Evolutionary conservation across 2,329 filamentous ascomycete genomes (phyloP).

Genomic region (Atkinsonella texensis): DNA sequence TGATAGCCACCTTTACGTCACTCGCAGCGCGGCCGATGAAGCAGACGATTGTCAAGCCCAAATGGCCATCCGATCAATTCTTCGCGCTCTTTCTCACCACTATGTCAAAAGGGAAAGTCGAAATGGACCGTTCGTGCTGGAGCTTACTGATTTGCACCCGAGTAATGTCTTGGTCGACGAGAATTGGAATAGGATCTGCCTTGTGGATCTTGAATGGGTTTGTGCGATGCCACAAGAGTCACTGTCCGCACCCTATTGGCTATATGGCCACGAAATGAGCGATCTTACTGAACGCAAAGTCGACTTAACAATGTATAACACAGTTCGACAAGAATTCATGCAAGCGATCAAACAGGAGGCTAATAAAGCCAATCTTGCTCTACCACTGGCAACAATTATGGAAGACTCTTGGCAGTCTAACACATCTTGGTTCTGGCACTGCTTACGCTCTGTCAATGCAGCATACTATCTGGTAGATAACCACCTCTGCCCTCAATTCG

Average conservation of each 20-base stretch:
- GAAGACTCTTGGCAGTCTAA: slow-evolving; percentile 1
- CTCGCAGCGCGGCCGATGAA: slow-evolving; percentile 13
- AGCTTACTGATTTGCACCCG: slow-evolving; percentile 20
- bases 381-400: not conserved
- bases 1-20: slow-evolving; percentile 14
- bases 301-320: not conserved
- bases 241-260: too few relatives aligned
- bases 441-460: not conserved
- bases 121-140: slow-evolving; percentile 16
- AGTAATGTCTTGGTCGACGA: slow-evolving; percentile 24
- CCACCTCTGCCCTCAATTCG: not conserved
- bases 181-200: slow-evolving; percentile 18
- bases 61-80: slow-evolving; percentile 16
- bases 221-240: too few relatives aligned
- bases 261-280: too few relatives aligned
- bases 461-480: not conserved
- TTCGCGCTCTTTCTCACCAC: slow-evolving; percentile 14
- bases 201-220: too few relatives aligned
- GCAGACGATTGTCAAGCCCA: slow-evolving; percentile 16
- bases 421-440: slow-evolving; percentile 1
- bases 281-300: too few relatives aligned
- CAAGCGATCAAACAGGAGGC: slow-evolving; percentile 9
- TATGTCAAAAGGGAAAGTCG: slow-evolving; percentile 12
- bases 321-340: slow-evolving; percentile 11
- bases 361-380: not conserved